These are phyloP conservation scores for Fusarium sacchari DNA, from an alignment of 2,329 filamentous ascomycete genomes.

Conservation along the genomic window DNA sequence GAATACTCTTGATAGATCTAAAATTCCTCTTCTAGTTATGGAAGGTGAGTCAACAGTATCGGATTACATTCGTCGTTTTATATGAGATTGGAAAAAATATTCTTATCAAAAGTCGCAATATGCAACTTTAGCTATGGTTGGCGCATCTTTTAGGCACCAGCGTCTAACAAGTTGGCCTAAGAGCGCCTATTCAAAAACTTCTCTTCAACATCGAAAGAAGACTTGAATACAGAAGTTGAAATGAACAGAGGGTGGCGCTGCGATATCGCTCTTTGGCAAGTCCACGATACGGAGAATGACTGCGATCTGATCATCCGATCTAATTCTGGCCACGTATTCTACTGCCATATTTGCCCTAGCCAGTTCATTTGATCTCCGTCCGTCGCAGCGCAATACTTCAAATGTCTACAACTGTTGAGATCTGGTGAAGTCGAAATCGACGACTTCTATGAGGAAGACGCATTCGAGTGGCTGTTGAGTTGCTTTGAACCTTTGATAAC, in stretches of 20 bases:
- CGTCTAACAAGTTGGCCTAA: neutral
- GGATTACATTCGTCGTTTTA: no score
- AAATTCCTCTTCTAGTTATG: no score
- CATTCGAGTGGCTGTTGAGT: neutral
- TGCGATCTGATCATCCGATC: neutral
- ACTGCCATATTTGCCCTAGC: neutral
- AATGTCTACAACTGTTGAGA: neutral
- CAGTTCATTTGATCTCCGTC: neutral
- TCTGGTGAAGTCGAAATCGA: neutral
- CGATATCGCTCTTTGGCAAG: neutral
- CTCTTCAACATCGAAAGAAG: neutral
- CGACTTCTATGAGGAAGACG: neutral
- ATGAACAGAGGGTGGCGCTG: neutral
- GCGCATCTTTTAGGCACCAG: neutral
- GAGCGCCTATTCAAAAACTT: fast-evolving
- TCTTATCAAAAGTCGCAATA: fast-evolving
- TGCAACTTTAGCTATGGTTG: neutral
- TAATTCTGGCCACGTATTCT: neutral
- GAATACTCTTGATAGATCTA: no score
- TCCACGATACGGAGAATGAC: neutral
- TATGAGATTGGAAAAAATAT: neutral
- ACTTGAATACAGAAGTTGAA: fast-evolving
- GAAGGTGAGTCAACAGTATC: no score
- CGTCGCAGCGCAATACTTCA: neutral
- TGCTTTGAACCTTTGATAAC: neutral